Percentiles rank a stretch among this genome's conserved stretches.
These are phyloP conservation scores for Starmerella tilneyi DNA, from an alignment of 805 yeast species.

Conservation along the genomic window DNA sequence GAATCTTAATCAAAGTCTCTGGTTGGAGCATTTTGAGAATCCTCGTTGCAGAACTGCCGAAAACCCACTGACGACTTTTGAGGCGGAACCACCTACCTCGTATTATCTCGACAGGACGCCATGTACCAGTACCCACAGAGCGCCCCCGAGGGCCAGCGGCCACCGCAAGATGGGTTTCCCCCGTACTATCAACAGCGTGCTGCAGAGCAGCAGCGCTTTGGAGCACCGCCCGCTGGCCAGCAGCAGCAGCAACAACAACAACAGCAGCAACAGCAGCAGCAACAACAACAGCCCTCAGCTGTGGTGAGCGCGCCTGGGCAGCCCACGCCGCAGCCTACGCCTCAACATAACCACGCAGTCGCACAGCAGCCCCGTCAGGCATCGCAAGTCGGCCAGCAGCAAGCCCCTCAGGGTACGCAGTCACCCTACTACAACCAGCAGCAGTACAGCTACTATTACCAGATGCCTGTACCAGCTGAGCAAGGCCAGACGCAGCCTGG, in stretches of 20 bases:
- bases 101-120: neutral
- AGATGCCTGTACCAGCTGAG: constrained; percentile 17
- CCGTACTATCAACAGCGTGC: constrained; percentile 12
- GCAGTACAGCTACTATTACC: constrained; percentile 19
- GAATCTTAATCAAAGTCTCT: no score
- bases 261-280: constrained; percentile 17
- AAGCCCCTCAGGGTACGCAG: constrained; percentile 11
- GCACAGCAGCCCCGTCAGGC: constrained; percentile 31
- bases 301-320: constrained; percentile 2
- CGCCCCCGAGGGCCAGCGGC: constrained; percentile 10
- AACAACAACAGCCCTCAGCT: constrained; percentile 14
- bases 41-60: no score
- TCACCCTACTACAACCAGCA: constrained; percentile 22
- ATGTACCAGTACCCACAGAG: constrained; percentile 8
- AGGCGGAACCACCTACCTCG: neutral
- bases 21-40: no score
- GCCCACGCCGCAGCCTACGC: constrained; percentile 3
- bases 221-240: constrained; percentile 12
- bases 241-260: constrained; percentile 14
- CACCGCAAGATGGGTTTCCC: constrained; percentile 5
- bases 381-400: constrained; percentile 30
- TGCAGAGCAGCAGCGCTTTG: constrained; percentile 7
- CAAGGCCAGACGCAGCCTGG: constrained; percentile 12
- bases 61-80: no score
- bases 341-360: constrained; percentile 25